Percentiles rank a stretch among this genome's conserved stretches.
phyloP scores from a whole-genome alignment of 1,284 basidiomycete species.

The Kalmanozyma brasiliensis region DNA sequence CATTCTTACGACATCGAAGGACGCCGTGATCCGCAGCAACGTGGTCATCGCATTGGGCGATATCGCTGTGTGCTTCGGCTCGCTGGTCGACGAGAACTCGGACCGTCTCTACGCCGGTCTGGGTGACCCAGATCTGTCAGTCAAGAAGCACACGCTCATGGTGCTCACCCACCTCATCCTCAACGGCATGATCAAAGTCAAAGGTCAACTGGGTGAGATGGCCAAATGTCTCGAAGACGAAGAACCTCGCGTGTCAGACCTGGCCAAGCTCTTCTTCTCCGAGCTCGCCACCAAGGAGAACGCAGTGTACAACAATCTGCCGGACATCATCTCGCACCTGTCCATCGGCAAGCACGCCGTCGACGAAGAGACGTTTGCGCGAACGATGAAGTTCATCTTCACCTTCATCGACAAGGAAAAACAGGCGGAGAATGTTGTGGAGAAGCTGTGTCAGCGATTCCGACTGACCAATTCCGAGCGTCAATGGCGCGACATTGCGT shows the following conservation, averaged over 20 bases:
- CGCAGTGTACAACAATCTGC: constrained; percentile 97
- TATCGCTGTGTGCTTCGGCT: constrained; percentile 95
- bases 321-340: constrained; percentile 75
- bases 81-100: constrained; percentile 94
- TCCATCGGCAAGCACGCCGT: constrained; percentile 93
- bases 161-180: constrained; percentile 96
- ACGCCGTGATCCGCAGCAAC: constrained; percentile 89
- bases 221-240: constrained; percentile 96
- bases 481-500: constrained; percentile 98
- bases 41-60: constrained; percentile 97
- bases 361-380: constrained; percentile 89
- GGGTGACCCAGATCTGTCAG: constrained; percentile 83
- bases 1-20: constrained; percentile 88
- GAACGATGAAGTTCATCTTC: constrained; percentile 95
- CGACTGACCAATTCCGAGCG: constrained; percentile 84
- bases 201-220: constrained; percentile 98
- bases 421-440: constrained; percentile 67
- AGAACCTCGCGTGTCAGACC: constrained; percentile 87
- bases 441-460: constrained; percentile 73
- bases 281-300: constrained; percentile 96
- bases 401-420: constrained; percentile 89
- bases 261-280: constrained; percentile 96
- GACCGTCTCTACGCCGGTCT: constrained; percentile 94
- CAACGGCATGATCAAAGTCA: constrained; percentile 99
- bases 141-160: constrained; percentile 99